These are phyloP conservation scores for Taphrina wiesneri DNA, from an alignment of 1,139 yeast species.

Conservation along the genomic window DNA sequence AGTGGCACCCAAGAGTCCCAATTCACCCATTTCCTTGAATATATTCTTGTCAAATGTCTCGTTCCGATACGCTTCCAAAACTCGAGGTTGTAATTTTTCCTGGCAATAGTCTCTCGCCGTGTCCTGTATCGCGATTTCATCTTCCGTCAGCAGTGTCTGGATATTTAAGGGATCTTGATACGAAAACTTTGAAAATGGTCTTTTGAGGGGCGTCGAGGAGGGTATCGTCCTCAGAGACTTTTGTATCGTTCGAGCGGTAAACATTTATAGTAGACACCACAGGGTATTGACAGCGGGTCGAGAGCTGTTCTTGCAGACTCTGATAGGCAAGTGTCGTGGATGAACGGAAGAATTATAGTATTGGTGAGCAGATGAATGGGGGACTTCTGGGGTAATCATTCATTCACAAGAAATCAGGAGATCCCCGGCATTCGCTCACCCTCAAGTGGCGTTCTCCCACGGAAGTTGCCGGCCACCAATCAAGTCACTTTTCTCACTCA, in stretches of 20 bases:
- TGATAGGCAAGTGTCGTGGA: too few relatives aligned
- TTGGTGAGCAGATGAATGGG: background rate
- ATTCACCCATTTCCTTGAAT: constrained; percentile 48
- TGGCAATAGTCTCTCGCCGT: constrained; percentile 50
- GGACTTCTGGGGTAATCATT: background rate
- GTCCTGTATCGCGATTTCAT: constrained; percentile 49
- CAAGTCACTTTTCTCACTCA: too few relatives aligned
- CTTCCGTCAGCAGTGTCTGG: constrained; percentile 48
- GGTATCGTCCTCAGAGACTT: background rate
- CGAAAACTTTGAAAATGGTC: constrained; percentile 24
- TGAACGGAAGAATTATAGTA: too few relatives aligned
- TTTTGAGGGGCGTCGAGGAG: background rate
- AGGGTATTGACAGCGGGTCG: too few relatives aligned
- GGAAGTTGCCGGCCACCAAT: background rate
- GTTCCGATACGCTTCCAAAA: constrained; percentile 49
- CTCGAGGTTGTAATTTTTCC: constrained; percentile 48
- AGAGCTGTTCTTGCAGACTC: too few relatives aligned
- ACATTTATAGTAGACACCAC: too few relatives aligned
- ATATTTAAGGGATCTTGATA: constrained; percentile 46
- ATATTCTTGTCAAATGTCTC: constrained; percentile 47
- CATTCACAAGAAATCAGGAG: background rate
- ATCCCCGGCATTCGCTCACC: background rate
- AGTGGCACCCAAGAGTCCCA: constrained; percentile 51
- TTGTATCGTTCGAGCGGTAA: background rate
- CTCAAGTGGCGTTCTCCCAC: background rate